Evolutionary conservation across 176 grass and related monocot genomes (phyloP), one percentile per base, ranked within the genome.

Genomic region (Raddia distichophylla): DNA sequence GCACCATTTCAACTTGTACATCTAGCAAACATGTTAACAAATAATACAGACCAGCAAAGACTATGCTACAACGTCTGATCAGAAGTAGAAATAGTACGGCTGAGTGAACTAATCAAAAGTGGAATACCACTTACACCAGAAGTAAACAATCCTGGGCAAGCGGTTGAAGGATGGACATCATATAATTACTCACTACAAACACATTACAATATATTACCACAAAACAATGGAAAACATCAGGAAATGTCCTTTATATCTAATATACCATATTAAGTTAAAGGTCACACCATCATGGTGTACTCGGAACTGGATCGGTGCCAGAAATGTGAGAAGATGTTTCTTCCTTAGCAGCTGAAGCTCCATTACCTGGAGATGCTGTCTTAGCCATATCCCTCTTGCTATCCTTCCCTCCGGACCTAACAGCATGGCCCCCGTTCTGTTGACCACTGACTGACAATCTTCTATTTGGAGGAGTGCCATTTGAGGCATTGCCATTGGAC

Each of bases 361-460:
- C 86, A 55, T 57, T 81, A 22, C 53, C 79, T 1, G 93, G 91
- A 60, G 93, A 86, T 10, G 71, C 58, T 40, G 60, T 22, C 55
- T 83, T 86, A 2, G 32, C 14, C 0, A 50, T 10, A 16, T 95
- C 83, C 84, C 83, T 90, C 87, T 96, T 93, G 69, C 83, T 67
- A 33, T 99, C 97, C 80, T 95, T 99, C 59, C 71, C 81, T 52
- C 75, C 82, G 43, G 90, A 93, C 80, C 83, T 89, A 61, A 64
- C 72, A 35, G 76, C 86, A 60, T 89, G 88, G 60, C 79, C 76
- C 0, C 92, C 88, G 0, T 86, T 90, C 73, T 90, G 91, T 5
- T 85, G 77, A 7, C 80, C 78, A 18, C 91, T 95, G 69, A 93
- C 69, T 2, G 97, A 99, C 27, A 99, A 83, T 47, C 97, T 91